Evolutionary conservation across 345 rosid genomes (phyloP).

Genomic region (Cardiospermum halicacabum): DNA sequence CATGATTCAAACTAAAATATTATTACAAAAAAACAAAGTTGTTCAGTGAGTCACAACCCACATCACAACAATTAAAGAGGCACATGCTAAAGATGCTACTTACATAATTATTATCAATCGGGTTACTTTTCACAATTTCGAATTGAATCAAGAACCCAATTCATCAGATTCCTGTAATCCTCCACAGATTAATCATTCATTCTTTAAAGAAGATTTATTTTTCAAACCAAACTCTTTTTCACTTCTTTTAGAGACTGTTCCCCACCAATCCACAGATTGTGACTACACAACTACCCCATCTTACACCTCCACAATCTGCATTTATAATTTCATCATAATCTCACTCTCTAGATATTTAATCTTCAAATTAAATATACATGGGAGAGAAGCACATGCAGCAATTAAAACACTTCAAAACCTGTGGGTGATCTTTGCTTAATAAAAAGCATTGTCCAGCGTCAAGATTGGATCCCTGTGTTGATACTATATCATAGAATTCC

Average conservation of each 20-base stretch:
- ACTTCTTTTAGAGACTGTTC: not conserved
- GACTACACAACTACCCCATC: constrained; percentile 7
- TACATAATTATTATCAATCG: too few species aligned
- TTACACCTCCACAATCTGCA: not conserved
- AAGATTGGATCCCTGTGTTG: not conserved
- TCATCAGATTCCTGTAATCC: not conserved
- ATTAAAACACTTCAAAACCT: not conserved
- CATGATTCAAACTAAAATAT: too few species aligned
- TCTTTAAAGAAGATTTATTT: not conserved
- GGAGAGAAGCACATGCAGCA: constrained; percentile 5
- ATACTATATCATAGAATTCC: not conserved
- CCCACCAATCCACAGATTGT: not conserved
- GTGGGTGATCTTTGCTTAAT: not conserved
- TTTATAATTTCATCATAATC: not conserved
- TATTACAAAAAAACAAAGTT: too few species aligned
- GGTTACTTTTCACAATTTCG: too few species aligned
- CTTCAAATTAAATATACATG: not conserved
- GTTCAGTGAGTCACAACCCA: not conserved
- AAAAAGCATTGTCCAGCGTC: not conserved
- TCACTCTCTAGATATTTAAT: not conserved
- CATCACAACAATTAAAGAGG: not conserved
- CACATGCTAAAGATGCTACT: not conserved
- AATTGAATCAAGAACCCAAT: not conserved
- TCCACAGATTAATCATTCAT: not conserved
- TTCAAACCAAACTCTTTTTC: not conserved